Percentiles rank a stretch among this genome's conserved stretches.
These are phyloP conservation scores for Leccinum truebloodii DNA, from an alignment of 768 basidiomycete genomes.

Conservation along the genomic window DNA sequence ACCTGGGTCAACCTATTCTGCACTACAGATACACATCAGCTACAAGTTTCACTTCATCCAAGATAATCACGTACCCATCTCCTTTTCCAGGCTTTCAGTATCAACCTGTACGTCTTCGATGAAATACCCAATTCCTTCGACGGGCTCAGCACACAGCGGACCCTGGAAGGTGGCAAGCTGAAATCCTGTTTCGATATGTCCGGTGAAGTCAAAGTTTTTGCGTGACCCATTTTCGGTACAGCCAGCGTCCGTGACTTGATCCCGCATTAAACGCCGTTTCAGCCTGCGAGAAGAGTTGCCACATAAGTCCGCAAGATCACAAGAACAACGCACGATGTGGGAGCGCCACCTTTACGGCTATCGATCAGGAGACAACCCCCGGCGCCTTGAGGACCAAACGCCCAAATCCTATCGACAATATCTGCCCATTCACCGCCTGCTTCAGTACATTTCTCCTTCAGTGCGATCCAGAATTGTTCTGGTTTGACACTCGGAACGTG, in stretches of 20 bases:
- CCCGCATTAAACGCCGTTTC: conserved; percentile 46
- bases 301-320: conserved; percentile 8
- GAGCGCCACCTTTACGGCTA: conserved; percentile 45
- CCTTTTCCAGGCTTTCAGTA: conserved; percentile 55
- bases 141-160: conserved; percentile 92
- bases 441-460: conserved; percentile 62
- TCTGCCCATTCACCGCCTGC: conserved; percentile 80
- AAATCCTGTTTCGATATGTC: conserved; percentile 88
- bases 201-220: conserved; percentile 63
- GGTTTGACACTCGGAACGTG: conserved; percentile 64
- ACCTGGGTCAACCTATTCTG: conserved; percentile 83
- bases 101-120: conserved; percentile 76
- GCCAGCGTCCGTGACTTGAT: conserved; percentile 34
- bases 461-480: conserved; percentile 78
- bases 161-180: conserved; percentile 94
- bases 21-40: conserved; percentile 43
- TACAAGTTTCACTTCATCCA: conserved; percentile 5
- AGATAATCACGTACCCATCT: conserved; percentile 54
- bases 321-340: conserved; percentile 55
- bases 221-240: conserved; percentile 36
- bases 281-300: conserved; percentile 41
- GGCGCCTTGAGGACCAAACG: conserved; percentile 86
- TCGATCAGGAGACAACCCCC: conserved; percentile 90
- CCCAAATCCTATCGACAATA: conserved; percentile 75
- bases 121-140: conserved; percentile 91